phyloP scores from a whole-genome alignment of 2,329 filamentous ascomycete genomes.

The Clonostachys rosea region DNA sequence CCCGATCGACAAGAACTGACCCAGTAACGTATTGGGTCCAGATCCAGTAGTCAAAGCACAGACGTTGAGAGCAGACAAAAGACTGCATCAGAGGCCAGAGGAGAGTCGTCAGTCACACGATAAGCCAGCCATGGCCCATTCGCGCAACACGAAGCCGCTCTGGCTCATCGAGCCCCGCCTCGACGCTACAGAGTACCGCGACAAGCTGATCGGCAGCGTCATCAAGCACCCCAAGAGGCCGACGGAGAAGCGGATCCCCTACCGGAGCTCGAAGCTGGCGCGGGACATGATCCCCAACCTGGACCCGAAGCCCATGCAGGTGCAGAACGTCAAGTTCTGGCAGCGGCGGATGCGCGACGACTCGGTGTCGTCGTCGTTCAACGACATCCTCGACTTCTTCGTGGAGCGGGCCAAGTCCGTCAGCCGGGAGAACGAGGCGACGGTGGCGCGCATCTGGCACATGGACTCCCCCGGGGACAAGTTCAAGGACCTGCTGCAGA shows the following conservation, averaged over 20 bases:
- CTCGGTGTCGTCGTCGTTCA: constrained; percentile 9
- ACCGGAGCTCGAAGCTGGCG: constrained; percentile 9
- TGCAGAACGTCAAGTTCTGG: constrained; percentile 19
- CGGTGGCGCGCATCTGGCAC: constrained; percentile 19
- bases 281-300: constrained; percentile 13
- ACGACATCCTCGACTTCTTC: constrained; percentile 16
- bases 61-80: too few species aligned
- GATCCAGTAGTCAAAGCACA: too few species aligned
- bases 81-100: too few species aligned
- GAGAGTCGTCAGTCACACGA: not conserved
- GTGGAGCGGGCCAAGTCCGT: constrained; percentile 12
- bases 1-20: too few species aligned
- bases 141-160: constrained; percentile 13
- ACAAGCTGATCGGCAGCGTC: constrained; percentile 20
- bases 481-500: constrained; percentile 16
- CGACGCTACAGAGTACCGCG: constrained; percentile 16
- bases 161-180: constrained; percentile 19
- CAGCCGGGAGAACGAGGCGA: constrained; percentile 11
- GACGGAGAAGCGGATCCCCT: constrained; percentile 16
- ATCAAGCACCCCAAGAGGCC: constrained; percentile 17
- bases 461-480: constrained; percentile 20
- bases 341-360: constrained; percentile 15
- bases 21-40: too few species aligned
- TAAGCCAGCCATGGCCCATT: not conserved
- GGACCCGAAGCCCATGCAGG: constrained; percentile 17